Conservation (phyloP, 257 asterid genomes). For the Echites panduratus region DNA sequence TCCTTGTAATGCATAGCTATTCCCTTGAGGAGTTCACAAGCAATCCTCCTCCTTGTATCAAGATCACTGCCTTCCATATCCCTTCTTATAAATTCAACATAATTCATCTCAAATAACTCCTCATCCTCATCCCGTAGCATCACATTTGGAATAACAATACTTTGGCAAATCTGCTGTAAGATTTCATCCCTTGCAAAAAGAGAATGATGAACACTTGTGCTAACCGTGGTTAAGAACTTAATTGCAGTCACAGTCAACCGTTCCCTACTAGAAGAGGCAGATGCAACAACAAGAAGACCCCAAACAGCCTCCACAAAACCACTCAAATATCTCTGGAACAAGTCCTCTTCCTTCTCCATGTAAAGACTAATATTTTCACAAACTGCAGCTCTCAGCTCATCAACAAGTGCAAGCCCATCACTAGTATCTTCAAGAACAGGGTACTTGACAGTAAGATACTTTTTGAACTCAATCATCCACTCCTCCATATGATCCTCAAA, state of each 20-base stretch:
- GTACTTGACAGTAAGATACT: conserved; percentile 57
- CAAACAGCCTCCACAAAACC: conserved; percentile 88
- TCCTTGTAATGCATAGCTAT: conserved; percentile 71
- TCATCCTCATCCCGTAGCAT: conserved; percentile 96
- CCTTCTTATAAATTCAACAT: conserved; percentile 81
- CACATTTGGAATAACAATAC: conserved; percentile 88
- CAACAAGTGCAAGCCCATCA: conserved; percentile 78
- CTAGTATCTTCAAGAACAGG: conserved; percentile 64
- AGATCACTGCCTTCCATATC: conserved; percentile 98
- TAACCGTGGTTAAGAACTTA: conserved; percentile 72
- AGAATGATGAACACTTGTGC: conserved; percentile 71
- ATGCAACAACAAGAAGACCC: conserved; percentile 67
- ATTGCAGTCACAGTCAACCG: conserved; percentile 83
- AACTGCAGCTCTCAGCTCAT: conserved; percentile 75
- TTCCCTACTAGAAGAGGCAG: conserved; percentile 64
- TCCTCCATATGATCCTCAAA: conserved; percentile 87
- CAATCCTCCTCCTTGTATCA: conserved; percentile 97
- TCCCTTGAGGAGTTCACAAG: conserved; percentile 96
- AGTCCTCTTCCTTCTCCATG: conserved; percentile 68
- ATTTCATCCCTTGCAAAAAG: conserved; percentile 71
- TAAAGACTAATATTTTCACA: conserved; percentile 80
- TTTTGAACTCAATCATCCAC: conserved; percentile 85
- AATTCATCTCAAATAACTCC: conserved; percentile 89
- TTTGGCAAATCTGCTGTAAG: conserved; percentile 71
- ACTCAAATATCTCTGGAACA: conserved; percentile 55